Percentiles rank a stretch among this genome's conserved stretches.
Conservation (phyloP, 2,329 filamentous ascomycete species). For the Aspergillus candidus region DNA sequence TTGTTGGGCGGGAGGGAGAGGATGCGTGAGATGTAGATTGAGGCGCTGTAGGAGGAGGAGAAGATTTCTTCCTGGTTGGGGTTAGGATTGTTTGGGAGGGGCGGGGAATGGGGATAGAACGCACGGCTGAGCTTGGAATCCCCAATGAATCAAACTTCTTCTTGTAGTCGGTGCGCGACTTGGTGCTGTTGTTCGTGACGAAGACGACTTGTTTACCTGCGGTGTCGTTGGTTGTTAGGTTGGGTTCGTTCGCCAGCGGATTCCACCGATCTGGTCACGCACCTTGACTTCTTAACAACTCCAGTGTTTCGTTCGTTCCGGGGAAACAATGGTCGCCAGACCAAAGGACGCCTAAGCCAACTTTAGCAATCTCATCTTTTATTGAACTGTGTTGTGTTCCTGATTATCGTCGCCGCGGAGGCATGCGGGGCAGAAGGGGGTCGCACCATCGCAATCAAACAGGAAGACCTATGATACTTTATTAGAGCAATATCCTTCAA, state of each 20-base stretch:
- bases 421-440: slow-evolving; percentile 1
- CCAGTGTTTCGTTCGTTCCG: slow-evolving; percentile 75
- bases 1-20: slow-evolving; percentile 69
- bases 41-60: slow-evolving; percentile 87
- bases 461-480: slow-evolving; percentile 64
- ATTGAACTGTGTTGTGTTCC: slow-evolving; percentile 6
- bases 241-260: neutral
- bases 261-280: slow-evolving; percentile 9
- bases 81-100: neutral
- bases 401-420: neutral
- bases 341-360: slow-evolving; percentile 79
- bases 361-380: slow-evolving; percentile 29
- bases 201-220: slow-evolving; percentile 87
- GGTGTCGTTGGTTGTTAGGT: neutral
- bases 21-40: slow-evolving; percentile 93
- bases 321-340: slow-evolving; percentile 87
- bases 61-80: slow-evolving; percentile 75
- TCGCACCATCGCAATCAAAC: slow-evolving; percentile 90
- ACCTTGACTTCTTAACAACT: slow-evolving; percentile 78
- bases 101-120: slow-evolving; percentile 8
- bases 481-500: neutral
- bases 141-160: slow-evolving; percentile 80
- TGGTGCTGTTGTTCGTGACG: slow-evolving; percentile 98
- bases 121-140: slow-evolving; percentile 65
- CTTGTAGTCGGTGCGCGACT: slow-evolving; percentile 85